Evolutionary conservation across 306 rosid species (phyloP).

Genomic region (Cercis canadensis): DNA sequence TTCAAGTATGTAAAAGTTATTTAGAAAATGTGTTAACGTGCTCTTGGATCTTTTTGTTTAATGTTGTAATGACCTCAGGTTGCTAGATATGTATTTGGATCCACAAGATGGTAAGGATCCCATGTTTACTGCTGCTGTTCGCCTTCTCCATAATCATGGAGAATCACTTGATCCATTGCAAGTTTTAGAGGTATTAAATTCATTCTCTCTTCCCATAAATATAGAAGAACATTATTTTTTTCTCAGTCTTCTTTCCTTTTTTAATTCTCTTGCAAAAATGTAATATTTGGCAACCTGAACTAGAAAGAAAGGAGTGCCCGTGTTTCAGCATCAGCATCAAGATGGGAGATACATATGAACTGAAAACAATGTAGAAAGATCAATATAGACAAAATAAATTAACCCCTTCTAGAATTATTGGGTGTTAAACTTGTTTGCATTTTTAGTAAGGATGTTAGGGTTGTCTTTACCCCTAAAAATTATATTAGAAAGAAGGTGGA

Average conservation of each 20-base stretch:
- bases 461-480: neutral
- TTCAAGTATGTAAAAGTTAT: neutral
- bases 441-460: neutral
- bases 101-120: slow-evolving; percentile 99
- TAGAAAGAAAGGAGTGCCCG: too few species aligned
- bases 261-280: slow-evolving; percentile 10
- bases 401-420: neutral
- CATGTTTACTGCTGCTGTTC: slow-evolving; percentile 98
- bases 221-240: slow-evolving; percentile 12
- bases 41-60: slow-evolving; percentile 39
- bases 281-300: slow-evolving; percentile 23
- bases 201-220: slow-evolving; percentile 22
- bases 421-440: neutral
- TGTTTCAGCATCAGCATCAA: too few species aligned
- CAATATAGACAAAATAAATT: neutral
- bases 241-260: slow-evolving; percentile 5
- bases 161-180: slow-evolving; percentile 94
- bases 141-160: slow-evolving; percentile 98
- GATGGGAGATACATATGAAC: neutral
- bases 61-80: slow-evolving; percentile 55
- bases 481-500: neutral
- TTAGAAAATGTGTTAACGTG: slow-evolving; percentile 16
- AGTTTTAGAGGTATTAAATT: slow-evolving; percentile 79
- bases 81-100: slow-evolving; percentile 98
- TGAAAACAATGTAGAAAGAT: neutral